Evolutionary conservation across 2,329 filamentous ascomycete species (phyloP), one percentile per base, ranked within the genome.

Genomic region (Allantophomopsis cytisporea): DNA sequence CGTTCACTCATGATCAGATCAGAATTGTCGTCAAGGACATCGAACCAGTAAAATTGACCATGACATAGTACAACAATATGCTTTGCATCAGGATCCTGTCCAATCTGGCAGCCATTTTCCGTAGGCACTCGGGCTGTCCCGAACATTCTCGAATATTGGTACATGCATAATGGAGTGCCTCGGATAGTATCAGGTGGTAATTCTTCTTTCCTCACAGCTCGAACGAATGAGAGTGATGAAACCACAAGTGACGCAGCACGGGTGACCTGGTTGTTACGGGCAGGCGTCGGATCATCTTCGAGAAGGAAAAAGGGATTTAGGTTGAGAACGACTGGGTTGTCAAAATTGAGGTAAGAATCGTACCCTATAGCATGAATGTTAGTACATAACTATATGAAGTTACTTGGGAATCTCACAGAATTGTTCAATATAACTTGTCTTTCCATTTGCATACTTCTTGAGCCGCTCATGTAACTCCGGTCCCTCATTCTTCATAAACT

Each of bases 31-130:
- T 98, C 91, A 14, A 98, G 67, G 2, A 95, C 88, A 58, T 98
- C 91, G 52, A 98, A 98, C 89, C 89, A 96, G 61, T 98, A 98
- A 54, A 96, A 88, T 50, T 98, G 91, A 2, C 91, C 91, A 47
- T 89, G 84, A 55, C 86, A 94, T 61, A 96, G 71, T 34, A 96
- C 86, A 8, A 95, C 83, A 31, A 98, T 69, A 58, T 98, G 91
- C 62, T 87, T 94, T 3, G 89, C 85, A n/a, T 80, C 75, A 1
- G 87, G 83, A 52, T 96, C 88, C 56, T 96, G 88, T 46, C 88
- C 87, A 52, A 98, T 96, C 50, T 94, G 83, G 57, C 91, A 98
- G 5, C 91, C 91, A 55, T 91, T 80, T 21, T 94, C 85, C 1
- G 89, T 96, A 0, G 91, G 91, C 7, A 98, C 84, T 48, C 91